Evolutionary conservation across 768 basidiomycete genomes (phyloP), one percentile per base, ranked within the genome.

Genomic region (Phanerodontia chrysosporium): DNA sequence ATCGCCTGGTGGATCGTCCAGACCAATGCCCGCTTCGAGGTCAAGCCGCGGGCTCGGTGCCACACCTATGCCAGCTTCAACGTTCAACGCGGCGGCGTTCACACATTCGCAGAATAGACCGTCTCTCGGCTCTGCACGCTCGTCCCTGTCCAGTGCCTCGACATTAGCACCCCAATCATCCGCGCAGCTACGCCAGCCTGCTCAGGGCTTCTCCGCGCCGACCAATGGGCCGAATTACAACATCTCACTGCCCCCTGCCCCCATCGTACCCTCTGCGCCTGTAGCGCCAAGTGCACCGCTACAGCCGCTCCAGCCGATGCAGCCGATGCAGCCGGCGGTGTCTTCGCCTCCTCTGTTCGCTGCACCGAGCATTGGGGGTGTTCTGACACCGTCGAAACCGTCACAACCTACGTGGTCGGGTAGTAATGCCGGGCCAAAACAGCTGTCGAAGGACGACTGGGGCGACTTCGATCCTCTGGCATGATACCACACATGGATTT

Each of bases 391-490:
- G 2, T 84, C 84, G 18, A 84, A 79, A 67, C 84, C 85, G 29
- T 68, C 80, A 28, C 83, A 83, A 60, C 76, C 81, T 12, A 73
- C 79, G 12, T 80, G 82, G 60, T 55, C 70, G 42, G 70, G 62
- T 66, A 62, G 67, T 21, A 29, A 63, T 12, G 48, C 51, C 9
- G 64, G 76, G 6, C 70, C 76, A 16, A 84, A 83, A 62, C 79
- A 76, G 49, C 64, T 79, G 14, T 79, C 83, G 30, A 87, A 86
- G 64, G 80, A 85, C 62, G 85, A 85, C 59, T 91, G 88, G 87
- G 83, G 83, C 24, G 91, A 90, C 69, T 93, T 93, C 67, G 91
- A 93, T 75, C 91, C 91, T 13, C 73, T 90, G 46, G 78, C 81
- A 52, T 88, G 72, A 62, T 44, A 2, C 7, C 46, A 28, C 45